A percentile compares a stretch with the other conserved stretches of the same genome.
Conservation (phyloP, 2,329 filamentous ascomycete genomes). For the Periconia sp. region DNA sequence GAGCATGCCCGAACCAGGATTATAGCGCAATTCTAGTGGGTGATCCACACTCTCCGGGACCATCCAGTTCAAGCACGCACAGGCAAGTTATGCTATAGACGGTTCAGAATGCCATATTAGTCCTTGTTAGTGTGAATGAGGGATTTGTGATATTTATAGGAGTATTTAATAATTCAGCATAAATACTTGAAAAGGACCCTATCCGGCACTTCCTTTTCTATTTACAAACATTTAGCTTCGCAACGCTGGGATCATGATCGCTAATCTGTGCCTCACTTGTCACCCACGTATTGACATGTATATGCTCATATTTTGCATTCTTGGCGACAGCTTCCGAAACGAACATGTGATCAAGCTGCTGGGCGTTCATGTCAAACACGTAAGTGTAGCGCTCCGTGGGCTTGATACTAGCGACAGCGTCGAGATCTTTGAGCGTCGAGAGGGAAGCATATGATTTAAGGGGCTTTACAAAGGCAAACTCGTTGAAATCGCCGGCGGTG, state of each 20-base stretch:
- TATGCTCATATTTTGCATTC: slow-evolving; percentile 64
- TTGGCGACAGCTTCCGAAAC: slow-evolving; percentile 57
- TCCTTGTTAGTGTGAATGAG: too few species aligned
- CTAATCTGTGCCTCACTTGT: slow-evolving; percentile 62
- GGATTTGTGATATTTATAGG: too few species aligned
- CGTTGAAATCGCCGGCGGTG: slow-evolving; percentile 73
- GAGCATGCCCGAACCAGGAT: too few species aligned
- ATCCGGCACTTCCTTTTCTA: too few species aligned
- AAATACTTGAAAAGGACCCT: too few species aligned
- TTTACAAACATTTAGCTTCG: slow-evolving; percentile 65
- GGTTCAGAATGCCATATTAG: too few species aligned
- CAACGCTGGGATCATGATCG: slow-evolving; percentile 74
- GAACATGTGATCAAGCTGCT: slow-evolving; percentile 74
- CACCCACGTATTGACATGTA: slow-evolving; percentile 76
- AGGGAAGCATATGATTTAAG: slow-evolving; percentile 60
- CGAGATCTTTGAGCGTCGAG: slow-evolving; percentile 66
- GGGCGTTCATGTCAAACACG: slow-evolving; percentile 71
- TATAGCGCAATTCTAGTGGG: too few species aligned
- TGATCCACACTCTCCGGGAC: too few species aligned
- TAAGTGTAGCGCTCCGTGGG: slow-evolving; percentile 72
- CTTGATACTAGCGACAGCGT: slow-evolving; percentile 62
- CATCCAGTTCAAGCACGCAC: too few species aligned
- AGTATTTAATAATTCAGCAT: too few species aligned
- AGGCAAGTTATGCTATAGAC: too few species aligned
- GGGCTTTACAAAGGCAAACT: slow-evolving; percentile 69